Evolutionary conservation across 2,329 filamentous ascomycete genomes (phyloP).

Genomic region (Penicillium griseofulvum): DNA sequence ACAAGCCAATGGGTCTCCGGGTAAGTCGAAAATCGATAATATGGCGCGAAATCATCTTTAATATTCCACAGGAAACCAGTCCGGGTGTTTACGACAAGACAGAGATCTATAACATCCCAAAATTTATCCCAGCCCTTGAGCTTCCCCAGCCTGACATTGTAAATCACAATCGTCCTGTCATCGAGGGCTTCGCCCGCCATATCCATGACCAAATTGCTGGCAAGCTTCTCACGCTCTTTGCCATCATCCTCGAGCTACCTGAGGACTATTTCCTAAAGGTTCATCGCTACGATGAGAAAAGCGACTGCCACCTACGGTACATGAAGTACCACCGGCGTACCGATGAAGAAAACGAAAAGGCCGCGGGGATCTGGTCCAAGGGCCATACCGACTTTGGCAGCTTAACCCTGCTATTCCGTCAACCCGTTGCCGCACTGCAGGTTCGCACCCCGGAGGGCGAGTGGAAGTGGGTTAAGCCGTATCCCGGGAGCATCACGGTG

Average conservation of each 20-base stretch:
- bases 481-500: conserved; percentile 49
- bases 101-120: conserved; percentile 59
- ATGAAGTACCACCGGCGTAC: conserved; percentile 56
- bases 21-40: not conserved
- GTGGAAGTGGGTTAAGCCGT: conserved; percentile 52
- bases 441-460: conserved; percentile 47
- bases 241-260: conserved; percentile 56
- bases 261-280: conserved; percentile 55
- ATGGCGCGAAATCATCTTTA: not conserved
- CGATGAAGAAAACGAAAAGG: conserved; percentile 46
- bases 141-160: conserved; percentile 11
- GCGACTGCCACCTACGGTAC: conserved; percentile 61
- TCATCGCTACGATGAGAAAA: conserved; percentile 56
- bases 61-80: conserved; percentile 10
- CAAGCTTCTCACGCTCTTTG: conserved; percentile 28
- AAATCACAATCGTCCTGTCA: conserved; percentile 1
- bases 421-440: conserved; percentile 57
- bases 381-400: conserved; percentile 59
- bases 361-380: conserved; percentile 40
- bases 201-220: conserved; percentile 14
- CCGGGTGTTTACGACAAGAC: conserved; percentile 49
- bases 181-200: conserved; percentile 16
- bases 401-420: conserved; percentile 56
- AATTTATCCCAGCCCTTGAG: conserved; percentile 40
- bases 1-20: conserved; percentile 43